These are phyloP conservation scores for Gleditsia sinensis DNA, from an alignment of 306 rosid species.

Conservation along the genomic window DNA sequence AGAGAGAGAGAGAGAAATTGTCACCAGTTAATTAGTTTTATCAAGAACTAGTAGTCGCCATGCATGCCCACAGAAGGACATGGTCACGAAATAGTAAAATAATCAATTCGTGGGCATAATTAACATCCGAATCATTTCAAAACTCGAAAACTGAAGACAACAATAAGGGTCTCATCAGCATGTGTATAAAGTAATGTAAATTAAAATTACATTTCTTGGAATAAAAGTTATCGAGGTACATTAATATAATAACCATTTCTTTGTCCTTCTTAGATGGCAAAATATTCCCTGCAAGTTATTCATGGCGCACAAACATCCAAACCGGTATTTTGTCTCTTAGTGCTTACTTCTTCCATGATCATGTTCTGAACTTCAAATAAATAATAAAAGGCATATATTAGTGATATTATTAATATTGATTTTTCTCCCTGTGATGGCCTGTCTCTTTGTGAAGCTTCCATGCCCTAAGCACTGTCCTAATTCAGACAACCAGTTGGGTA, in stretches of 20 bases:
- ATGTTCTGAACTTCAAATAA: constrained; percentile 35
- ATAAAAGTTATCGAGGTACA: constrained; percentile 2
- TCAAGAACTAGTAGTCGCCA: too few relatives aligned
- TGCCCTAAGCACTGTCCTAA: constrained; percentile 59
- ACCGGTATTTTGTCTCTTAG: constrained; percentile 26
- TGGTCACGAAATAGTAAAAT: constrained; percentile 5
- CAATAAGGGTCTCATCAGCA: constrained; percentile 13
- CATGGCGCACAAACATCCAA: constrained; percentile 44
- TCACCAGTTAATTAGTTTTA: too few relatives aligned
- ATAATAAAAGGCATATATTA: constrained; percentile 5
- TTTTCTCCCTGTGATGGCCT: constrained; percentile 46
- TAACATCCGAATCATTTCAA: constrained; percentile 13
- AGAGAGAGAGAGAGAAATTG: too few relatives aligned
- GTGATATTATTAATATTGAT: constrained; percentile 38
- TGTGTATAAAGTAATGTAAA: constrained; percentile 25
- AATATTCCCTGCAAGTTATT: constrained; percentile 38
- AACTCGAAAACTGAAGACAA: neutral
- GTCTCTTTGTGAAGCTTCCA: constrained; percentile 64
- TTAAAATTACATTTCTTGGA: constrained; percentile 1
- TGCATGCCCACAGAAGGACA: constrained; percentile 15
- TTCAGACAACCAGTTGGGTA: constrained; percentile 51
- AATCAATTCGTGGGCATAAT: constrained; percentile 3
- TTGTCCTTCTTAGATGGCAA: constrained; percentile 36
- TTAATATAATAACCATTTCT: constrained; percentile 25
- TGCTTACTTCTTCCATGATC: constrained; percentile 33